Conservation (phyloP, 805 yeast genomes). For the Ogataea haglerorum region DNA sequence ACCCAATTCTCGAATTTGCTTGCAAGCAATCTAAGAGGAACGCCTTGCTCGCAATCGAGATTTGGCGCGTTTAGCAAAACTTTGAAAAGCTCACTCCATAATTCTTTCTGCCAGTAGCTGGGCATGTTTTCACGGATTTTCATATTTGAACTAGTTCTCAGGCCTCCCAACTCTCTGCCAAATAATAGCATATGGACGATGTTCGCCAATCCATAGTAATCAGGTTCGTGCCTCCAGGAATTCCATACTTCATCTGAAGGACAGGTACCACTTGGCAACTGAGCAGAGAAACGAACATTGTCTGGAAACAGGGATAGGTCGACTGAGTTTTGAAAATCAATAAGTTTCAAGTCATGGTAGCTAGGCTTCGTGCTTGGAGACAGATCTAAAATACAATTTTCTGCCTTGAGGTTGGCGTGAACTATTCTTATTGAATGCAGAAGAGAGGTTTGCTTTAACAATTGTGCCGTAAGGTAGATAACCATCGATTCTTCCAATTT, state of each 20-base stretch:
- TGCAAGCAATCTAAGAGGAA: not conserved
- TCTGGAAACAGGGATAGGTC: slow-evolving; percentile 58
- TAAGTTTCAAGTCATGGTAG: slow-evolving; percentile 36
- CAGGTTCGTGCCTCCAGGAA: slow-evolving; percentile 78
- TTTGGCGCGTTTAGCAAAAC: slow-evolving; percentile 54
- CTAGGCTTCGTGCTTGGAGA: slow-evolving; percentile 13
- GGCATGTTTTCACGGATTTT: slow-evolving; percentile 49
- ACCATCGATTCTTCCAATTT: slow-evolving; percentile 56
- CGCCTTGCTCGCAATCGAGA: not conserved
- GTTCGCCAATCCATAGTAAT: slow-evolving; percentile 78
- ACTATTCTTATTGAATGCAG: slow-evolving; percentile 66
- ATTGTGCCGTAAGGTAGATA: slow-evolving; percentile 61
- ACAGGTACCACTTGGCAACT: slow-evolving; percentile 63
- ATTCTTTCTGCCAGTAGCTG: slow-evolving; percentile 69
- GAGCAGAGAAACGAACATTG: slow-evolving; percentile 52
- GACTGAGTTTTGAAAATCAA: slow-evolving; percentile 80
- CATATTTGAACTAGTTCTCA: slow-evolving; percentile 21
- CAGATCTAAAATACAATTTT: slow-evolving; percentile 68
- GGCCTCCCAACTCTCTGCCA: slow-evolving; percentile 55
- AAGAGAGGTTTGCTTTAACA: slow-evolving; percentile 54
- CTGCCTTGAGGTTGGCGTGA: slow-evolving; percentile 86
- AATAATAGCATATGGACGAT: slow-evolving; percentile 70
- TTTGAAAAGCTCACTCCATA: slow-evolving; percentile 70
- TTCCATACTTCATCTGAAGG: slow-evolving; percentile 56
- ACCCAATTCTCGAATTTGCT: slow-evolving; percentile 17